phyloP scores from a whole-genome alignment of 2,329 filamentous ascomycete genomes.

The Septoria linicola region DNA sequence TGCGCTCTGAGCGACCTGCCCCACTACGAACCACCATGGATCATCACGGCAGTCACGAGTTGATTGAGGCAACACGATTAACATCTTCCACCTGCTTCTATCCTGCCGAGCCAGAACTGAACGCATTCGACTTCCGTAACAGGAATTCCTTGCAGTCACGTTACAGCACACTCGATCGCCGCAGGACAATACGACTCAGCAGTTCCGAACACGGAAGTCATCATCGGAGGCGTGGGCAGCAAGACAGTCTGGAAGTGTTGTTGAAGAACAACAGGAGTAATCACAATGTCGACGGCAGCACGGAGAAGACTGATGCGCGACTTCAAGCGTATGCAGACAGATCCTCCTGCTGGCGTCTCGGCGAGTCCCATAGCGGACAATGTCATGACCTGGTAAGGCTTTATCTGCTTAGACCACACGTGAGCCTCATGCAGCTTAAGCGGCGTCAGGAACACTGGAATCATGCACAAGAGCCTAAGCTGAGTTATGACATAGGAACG shows the following conservation, averaged over 20 bases:
- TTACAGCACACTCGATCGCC: not conserved
- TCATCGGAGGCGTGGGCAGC: not conserved
- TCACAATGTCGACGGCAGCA: conserved; percentile 83
- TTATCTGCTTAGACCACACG: not conserved
- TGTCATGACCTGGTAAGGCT: conserved; percentile 85
- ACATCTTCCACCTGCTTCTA: too few species aligned
- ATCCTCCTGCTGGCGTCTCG: conserved; percentile 93
- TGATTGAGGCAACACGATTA: too few species aligned
- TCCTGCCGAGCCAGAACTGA: too few species aligned
- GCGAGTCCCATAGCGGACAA: conserved; percentile 94
- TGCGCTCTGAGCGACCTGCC: too few species aligned
- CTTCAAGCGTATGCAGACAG: conserved; percentile 99
- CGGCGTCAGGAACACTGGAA: not conserved
- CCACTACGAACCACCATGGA: too few species aligned
- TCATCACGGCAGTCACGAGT: too few species aligned
- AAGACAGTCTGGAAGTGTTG: not conserved
- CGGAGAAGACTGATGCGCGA: conserved; percentile 97
- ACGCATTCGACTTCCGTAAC: too few species aligned
- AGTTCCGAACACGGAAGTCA: not conserved
- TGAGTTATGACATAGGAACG: conserved; percentile 66
- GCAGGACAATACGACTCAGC: not conserved
- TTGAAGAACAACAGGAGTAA: not conserved
- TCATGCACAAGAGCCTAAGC: not conserved
- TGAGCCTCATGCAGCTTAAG: not conserved
- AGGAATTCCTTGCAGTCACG: too few species aligned